Evolutionary conservation across 2,329 filamentous ascomycete species (phyloP).

Genomic region (Colletotrichum somersetense): DNA sequence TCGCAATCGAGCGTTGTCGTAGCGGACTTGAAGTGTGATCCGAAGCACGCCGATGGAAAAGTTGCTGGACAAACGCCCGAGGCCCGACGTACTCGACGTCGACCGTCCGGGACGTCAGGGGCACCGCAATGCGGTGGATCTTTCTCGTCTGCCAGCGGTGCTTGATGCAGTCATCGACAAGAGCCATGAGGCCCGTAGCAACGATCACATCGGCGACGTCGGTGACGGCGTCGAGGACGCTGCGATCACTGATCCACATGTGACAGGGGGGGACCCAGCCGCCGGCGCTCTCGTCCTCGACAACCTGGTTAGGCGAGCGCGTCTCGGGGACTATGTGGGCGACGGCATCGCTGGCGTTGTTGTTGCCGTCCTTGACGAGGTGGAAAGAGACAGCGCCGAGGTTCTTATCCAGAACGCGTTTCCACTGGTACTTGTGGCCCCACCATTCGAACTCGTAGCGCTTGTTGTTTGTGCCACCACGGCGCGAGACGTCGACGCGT

Average conservation of each 20-base stretch:
- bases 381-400: constrained; percentile 81
- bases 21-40: constrained; percentile 54
- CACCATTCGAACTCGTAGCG: constrained; percentile 95
- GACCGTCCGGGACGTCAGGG: constrained; percentile 49
- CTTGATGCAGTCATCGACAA: constrained; percentile 94
- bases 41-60: constrained; percentile 58
- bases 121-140: constrained; percentile 53
- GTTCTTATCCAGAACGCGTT: constrained; percentile 77
- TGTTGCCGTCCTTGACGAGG: constrained; percentile 75
- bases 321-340: constrained; percentile 89
- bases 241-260: constrained; percentile 87
- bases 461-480: constrained; percentile 75
- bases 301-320: constrained; percentile 76
- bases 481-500: constrained; percentile 83
- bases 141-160: constrained; percentile 74
- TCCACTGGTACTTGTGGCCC: constrained; percentile 89
- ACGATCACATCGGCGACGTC: constrained; percentile 92
- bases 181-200: constrained; percentile 86
- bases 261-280: constrained; percentile 93
- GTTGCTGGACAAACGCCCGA: constrained; percentile 53
- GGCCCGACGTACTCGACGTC: constrained; percentile 49
- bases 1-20: constrained; percentile 52
- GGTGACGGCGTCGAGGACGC: constrained; percentile 75
- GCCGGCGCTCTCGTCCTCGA: constrained; percentile 80
- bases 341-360: constrained; percentile 64